These are phyloP conservation scores for Trypanosoma congolense DNA, from an alignment of 208 protist species.

Conservation along the genomic window DNA sequence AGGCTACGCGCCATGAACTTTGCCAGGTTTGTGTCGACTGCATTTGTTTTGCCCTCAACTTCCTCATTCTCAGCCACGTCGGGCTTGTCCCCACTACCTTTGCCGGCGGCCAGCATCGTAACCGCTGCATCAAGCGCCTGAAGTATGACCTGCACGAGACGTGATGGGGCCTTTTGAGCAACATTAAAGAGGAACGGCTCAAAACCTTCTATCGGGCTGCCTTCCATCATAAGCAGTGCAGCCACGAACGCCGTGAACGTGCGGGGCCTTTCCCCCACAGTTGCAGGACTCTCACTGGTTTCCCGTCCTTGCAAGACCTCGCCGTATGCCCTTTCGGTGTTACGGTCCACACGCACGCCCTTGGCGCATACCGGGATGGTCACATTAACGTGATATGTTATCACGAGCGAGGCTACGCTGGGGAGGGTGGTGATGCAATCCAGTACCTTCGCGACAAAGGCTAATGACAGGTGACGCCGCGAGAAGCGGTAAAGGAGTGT, in stretches of 20 bases:
- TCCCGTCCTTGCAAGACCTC: constrained; percentile 5
- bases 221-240: constrained; percentile 13
- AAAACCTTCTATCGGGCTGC: constrained; percentile 11
- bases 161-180: constrained; percentile 24
- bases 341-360: constrained; percentile 6
- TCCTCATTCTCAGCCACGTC: background rate
- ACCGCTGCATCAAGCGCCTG: constrained; percentile 17
- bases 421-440: constrained; percentile 23
- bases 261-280: background rate
- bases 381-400: constrained; percentile 16
- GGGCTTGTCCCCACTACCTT: background rate
- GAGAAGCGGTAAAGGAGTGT: constrained; percentile 19
- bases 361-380: constrained; percentile 16
- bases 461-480: background rate
- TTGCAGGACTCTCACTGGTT: background rate
- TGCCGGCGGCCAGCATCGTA: background rate
- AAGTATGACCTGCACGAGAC: constrained; percentile 12
- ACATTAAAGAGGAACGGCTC: constrained; percentile 26
- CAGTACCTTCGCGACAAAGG: constrained; percentile 12
- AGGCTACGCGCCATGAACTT: constrained; percentile 17
- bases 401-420: constrained; percentile 17
- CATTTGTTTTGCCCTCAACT: background rate
- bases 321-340: background rate
- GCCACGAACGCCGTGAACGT: constrained; percentile 24
- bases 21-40: background rate